Conservation (phyloP, 805 yeast genomes). For the Debaryomyces prosopidis region DNA sequence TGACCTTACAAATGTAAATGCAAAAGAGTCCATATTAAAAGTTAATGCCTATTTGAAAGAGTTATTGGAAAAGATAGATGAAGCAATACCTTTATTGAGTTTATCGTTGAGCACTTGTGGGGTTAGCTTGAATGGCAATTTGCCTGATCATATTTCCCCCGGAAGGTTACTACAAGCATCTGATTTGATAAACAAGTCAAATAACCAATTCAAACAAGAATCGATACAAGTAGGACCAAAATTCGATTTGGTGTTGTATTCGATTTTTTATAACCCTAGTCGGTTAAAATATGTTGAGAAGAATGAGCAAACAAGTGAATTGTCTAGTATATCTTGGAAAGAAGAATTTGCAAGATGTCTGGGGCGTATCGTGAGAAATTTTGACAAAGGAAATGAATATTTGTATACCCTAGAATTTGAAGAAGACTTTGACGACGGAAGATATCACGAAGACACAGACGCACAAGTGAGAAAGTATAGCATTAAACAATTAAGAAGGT, state of each 20-base stretch:
- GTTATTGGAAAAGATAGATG: conserved; percentile 57
- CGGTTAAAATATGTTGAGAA: conserved; percentile 33
- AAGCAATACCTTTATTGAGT: conserved; percentile 66
- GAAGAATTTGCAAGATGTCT: conserved; percentile 64
- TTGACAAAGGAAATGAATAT: conserved; percentile 21
- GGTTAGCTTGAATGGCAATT: conserved; percentile 51
- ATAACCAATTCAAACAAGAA: conserved; percentile 14
- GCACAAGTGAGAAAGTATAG: conserved; percentile 38
- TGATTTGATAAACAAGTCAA: conserved; percentile 40
- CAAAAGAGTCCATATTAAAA: conserved; percentile 38
- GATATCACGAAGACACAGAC: conserved; percentile 60
- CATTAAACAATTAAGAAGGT: conserved; percentile 44
- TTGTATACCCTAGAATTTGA: conserved; percentile 46
- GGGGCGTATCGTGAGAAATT: conserved; percentile 37
- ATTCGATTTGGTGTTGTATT: conserved; percentile 57
- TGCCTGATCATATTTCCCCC: conserved; percentile 59
- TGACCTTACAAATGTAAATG: conserved; percentile 26
- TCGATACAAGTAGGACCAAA: conserved; percentile 55
- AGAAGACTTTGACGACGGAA: conserved; percentile 67
- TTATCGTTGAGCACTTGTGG: conserved; percentile 70
- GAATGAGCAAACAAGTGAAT: conserved; percentile 12
- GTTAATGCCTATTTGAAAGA: conserved; percentile 52
- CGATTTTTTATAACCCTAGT: conserved; percentile 62
- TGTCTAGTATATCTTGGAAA: conserved; percentile 63
- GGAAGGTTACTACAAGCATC: conserved; percentile 68